Percentiles rank a stretch among this genome's conserved stretches.
These are phyloP conservation scores for Candida rishiriensis DNA, from an alignment of 805 yeast species.

Conservation along the genomic window DNA sequence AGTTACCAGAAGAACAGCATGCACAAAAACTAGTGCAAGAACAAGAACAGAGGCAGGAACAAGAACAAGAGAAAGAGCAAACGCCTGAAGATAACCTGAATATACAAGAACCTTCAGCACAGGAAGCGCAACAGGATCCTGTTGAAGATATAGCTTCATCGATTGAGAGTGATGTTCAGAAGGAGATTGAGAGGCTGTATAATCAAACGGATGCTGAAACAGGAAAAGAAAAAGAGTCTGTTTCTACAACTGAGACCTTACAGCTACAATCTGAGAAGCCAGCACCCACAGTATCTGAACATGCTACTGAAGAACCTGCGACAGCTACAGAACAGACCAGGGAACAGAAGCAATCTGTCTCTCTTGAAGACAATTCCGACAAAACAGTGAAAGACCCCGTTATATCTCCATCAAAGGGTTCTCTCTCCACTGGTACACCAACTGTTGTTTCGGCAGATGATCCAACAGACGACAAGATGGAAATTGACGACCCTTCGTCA, in stretches of 20 bases:
- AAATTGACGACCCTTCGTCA: no score
- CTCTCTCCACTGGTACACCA: background rate
- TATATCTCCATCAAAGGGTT: no score
- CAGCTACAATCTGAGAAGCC: background rate
- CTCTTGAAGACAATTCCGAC: no score
- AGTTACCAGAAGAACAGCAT: background rate
- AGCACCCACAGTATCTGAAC: background rate
- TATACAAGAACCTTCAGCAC: no score
- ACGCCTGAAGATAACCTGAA: no score
- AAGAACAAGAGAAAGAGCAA: background rate
- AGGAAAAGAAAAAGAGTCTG: constrained; percentile 2
- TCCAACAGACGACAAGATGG: no score
- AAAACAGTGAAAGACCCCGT: no score
- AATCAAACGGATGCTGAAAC: constrained; percentile 2
- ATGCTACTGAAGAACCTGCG: background rate
- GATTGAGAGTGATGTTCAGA: constrained; percentile 4
- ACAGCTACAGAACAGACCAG: background rate
- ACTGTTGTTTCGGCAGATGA: background rate
- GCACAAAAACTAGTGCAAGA: background rate
- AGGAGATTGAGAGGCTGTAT: constrained; percentile 2
- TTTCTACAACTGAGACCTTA: background rate
- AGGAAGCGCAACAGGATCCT: background rate
- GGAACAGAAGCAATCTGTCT: background rate
- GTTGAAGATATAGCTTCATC: background rate
- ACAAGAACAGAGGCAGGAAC: background rate